A percentile compares a stretch with the other conserved stretches of the same genome.
These are phyloP conservation scores for Obelidium mucronatum DNA, from an alignment of 192 early-diverging fungal species.

Conservation along the genomic window DNA sequence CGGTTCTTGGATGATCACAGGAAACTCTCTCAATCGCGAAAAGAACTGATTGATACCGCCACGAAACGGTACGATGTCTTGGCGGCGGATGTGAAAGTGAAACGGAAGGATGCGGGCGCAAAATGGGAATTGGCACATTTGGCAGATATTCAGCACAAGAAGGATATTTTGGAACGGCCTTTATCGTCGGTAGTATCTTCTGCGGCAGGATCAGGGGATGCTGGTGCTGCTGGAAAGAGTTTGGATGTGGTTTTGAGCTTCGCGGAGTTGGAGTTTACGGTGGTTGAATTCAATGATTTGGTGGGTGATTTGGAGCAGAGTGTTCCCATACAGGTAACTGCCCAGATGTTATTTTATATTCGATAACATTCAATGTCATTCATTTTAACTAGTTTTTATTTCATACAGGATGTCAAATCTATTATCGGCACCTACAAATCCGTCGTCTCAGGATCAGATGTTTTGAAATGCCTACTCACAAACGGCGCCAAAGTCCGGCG, in stretches of 20 bases:
- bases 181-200: no score
- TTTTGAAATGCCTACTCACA: slow-evolving; percentile 35
- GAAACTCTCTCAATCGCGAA: slow-evolving; percentile 26
- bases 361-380: no score
- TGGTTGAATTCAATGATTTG: slow-evolving; percentile 52
- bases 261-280: slow-evolving; percentile 39
- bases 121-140: slow-evolving; percentile 35
- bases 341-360: not conserved
- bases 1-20: slow-evolving; percentile 40
- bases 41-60: slow-evolving; percentile 44
- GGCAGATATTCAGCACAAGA: slow-evolving; percentile 36
- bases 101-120: slow-evolving; percentile 21
- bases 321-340: slow-evolving; percentile 38
- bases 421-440: slow-evolving; percentile 52
- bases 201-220: not conserved
- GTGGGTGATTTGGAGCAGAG: slow-evolving; percentile 46
- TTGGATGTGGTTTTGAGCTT: slow-evolving; percentile 46
- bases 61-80: slow-evolving; percentile 28
- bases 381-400: not conserved
- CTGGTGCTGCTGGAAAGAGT: slow-evolving; percentile 2
- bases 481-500: slow-evolving; percentile 14
- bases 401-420: slow-evolving; percentile 43
- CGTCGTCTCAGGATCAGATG: slow-evolving; percentile 36
- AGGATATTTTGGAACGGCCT: slow-evolving; percentile 3
- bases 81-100: slow-evolving; percentile 29